These are phyloP conservation scores for Aspergillus terreus DNA, from an alignment of 2,329 filamentous ascomycete species.

Conservation along the genomic window DNA sequence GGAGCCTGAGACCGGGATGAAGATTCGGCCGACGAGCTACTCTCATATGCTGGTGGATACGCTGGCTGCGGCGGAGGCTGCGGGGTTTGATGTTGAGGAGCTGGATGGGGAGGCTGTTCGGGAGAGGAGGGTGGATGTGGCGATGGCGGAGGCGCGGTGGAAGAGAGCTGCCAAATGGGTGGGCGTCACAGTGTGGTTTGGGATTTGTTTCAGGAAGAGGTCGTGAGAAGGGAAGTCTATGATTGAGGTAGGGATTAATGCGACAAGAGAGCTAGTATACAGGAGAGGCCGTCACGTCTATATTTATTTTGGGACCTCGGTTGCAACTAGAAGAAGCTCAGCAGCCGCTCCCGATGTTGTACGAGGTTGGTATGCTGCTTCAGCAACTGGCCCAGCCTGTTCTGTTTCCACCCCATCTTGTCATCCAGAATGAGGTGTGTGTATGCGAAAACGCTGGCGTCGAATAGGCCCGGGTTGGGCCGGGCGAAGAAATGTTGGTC, in stretches of 20 bases:
- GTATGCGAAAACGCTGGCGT: slow-evolving; percentile 87
- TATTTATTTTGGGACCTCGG: neutral
- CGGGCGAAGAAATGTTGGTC: slow-evolving; percentile 60
- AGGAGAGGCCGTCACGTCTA: neutral
- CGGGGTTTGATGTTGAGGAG: slow-evolving; percentile 44
- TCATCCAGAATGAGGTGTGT: slow-evolving; percentile 73
- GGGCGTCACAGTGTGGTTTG: slow-evolving; percentile 53
- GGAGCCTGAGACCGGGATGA: slow-evolving; percentile 49
- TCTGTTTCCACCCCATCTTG: slow-evolving; percentile 60
- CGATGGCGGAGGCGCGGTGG: slow-evolving; percentile 58
- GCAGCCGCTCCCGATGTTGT: slow-evolving; percentile 59
- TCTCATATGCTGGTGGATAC: slow-evolving; percentile 53
- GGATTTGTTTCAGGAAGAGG: slow-evolving; percentile 43
- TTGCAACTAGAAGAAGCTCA: slow-evolving; percentile 47
- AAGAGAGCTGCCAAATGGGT: slow-evolving; percentile 63
- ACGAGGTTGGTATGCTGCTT: slow-evolving; percentile 59
- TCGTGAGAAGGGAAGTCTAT: slow-evolving; percentile 4
- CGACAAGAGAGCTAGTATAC: slow-evolving; percentile 11
- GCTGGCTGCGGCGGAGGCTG: slow-evolving; percentile 45
- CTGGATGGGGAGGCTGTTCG: slow-evolving; percentile 26
- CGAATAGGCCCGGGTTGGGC: slow-evolving; percentile 66
- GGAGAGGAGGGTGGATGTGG: slow-evolving; percentile 48
- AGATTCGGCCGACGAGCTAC: slow-evolving; percentile 59
- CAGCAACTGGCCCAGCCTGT: slow-evolving; percentile 56
- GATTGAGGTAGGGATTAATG: slow-evolving; percentile 4